These are phyloP conservation scores for Rhizoclosmatium sp. DNA, from an alignment of 192 early-diverging fungal species.

Conservation along the genomic window DNA sequence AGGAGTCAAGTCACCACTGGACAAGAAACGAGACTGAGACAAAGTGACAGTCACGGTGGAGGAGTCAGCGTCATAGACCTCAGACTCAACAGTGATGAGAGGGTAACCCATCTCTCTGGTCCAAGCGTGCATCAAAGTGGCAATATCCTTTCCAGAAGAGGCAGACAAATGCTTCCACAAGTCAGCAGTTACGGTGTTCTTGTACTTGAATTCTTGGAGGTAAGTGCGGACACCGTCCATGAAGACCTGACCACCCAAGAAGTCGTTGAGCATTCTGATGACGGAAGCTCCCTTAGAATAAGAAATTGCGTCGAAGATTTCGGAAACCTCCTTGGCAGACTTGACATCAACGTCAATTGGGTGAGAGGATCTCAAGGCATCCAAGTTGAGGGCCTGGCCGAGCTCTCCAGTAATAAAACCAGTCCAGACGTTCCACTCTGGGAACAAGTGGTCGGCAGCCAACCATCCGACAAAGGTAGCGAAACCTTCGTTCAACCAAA, in stretches of 20 bases:
- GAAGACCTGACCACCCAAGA: constrained; percentile 48
- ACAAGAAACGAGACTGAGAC: constrained; percentile 86
- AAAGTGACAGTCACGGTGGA: constrained; percentile 64
- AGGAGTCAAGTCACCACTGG: constrained; percentile 76
- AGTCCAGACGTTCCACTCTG: constrained; percentile 95
- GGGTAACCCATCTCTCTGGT: constrained; percentile 88
- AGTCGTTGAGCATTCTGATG: constrained; percentile 89
- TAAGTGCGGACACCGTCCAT: constrained; percentile 60
- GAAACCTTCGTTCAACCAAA: constrained; percentile 95
- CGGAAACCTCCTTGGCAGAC: constrained; percentile 84
- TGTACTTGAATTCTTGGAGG: constrained; percentile 83
- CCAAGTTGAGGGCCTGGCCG: constrained; percentile 77
- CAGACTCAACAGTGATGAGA: constrained; percentile 74
- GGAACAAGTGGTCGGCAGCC: constrained; percentile 54
- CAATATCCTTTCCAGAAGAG: constrained; percentile 84
- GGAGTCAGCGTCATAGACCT: constrained; percentile 54
- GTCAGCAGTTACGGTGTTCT: constrained; percentile 86
- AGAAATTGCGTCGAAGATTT: constrained; percentile 95
- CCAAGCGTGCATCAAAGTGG: constrained; percentile 87
- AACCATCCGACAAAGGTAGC: constrained; percentile 94
- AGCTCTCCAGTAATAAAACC: constrained; percentile 83
- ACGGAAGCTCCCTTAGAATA: constrained; percentile 94
- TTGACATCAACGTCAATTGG: constrained; percentile 91
- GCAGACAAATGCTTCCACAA: constrained; percentile 86
- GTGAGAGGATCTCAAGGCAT: constrained; percentile 86